These are phyloP conservation scores for Saprolegnia diclina DNA, from an alignment of 352 stramenopile genomes.

Conservation along the genomic window DNA sequence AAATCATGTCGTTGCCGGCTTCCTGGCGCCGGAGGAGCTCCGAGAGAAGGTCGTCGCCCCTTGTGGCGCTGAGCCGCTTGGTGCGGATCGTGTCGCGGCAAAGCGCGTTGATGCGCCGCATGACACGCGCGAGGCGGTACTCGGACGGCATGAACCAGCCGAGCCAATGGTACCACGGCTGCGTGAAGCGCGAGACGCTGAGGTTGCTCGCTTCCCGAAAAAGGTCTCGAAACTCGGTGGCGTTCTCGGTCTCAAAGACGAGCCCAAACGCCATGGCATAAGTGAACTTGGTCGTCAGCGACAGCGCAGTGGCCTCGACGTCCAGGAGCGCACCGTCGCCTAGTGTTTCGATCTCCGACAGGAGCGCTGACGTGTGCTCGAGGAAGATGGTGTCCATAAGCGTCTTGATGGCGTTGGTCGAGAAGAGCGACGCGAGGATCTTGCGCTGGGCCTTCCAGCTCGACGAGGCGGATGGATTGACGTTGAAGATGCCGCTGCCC, in stretches of 20 bases:
- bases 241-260: not conserved
- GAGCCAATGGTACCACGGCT: conserved; percentile 1
- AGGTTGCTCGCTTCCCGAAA: not conserved
- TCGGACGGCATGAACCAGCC: not conserved
- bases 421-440: not conserved
- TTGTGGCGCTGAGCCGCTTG: not conserved
- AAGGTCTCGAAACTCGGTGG: not conserved
- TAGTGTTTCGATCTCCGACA: not conserved
- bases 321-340: not conserved
- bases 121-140: not conserved
- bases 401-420: not conserved
- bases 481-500: not conserved
- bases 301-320: not conserved
- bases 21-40: not conserved
- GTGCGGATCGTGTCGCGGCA: not conserved
- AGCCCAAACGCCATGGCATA: not conserved
- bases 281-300: not conserved
- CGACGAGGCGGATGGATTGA: not conserved
- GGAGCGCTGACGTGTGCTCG: not conserved
- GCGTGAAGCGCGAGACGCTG: not conserved
- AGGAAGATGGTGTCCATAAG: not conserved
- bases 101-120: not conserved
- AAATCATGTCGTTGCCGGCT: not conserved
- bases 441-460: not conserved
- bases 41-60: not conserved